These are phyloP conservation scores for Trichophyton rubrum DNA, from an alignment of 2,329 filamentous ascomycete species.

Conservation along the genomic window DNA sequence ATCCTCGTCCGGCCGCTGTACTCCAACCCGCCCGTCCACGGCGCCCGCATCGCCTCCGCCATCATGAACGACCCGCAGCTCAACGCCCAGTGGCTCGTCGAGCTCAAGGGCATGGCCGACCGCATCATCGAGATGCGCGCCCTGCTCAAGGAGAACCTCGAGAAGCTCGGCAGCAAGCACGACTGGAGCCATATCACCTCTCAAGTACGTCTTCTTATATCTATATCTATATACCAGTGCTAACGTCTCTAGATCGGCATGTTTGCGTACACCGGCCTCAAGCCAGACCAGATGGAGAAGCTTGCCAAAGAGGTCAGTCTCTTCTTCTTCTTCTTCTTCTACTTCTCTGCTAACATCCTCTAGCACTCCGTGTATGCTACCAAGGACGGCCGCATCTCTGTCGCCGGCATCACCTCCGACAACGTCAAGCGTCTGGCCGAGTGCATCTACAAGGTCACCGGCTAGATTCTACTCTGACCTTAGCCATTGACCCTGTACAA, in stretches of 20 bases:
- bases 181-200: slow-evolving; percentile 98
- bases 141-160: slow-evolving; percentile 85
- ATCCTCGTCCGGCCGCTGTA: slow-evolving; percentile 93
- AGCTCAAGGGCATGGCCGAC: slow-evolving; percentile 98
- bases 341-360: not conserved
- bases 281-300: slow-evolving; percentile 76
- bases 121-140: slow-evolving; percentile 98
- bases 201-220: slow-evolving; percentile 39
- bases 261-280: slow-evolving; percentile 97
- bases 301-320: slow-evolving; percentile 66
- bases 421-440: slow-evolving; percentile 41
- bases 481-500: not conserved
- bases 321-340: not conserved
- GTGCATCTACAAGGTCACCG: slow-evolving; percentile 40
- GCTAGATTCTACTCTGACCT: slow-evolving; percentile 20
- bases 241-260: slow-evolving; percentile 62
- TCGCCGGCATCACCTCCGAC: slow-evolving; percentile 38
- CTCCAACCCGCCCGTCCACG: slow-evolving; percentile 96
- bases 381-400: slow-evolving; percentile 49
- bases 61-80: slow-evolving; percentile 77
- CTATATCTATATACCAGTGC: not conserved
- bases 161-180: slow-evolving; percentile 88
- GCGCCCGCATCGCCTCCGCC: slow-evolving; percentile 81
- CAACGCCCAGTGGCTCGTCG: slow-evolving; percentile 86
- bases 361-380: slow-evolving; percentile 92